phyloP scores from a whole-genome alignment of 2,329 filamentous ascomycete genomes.

The Neonectria magnoliae region DNA sequence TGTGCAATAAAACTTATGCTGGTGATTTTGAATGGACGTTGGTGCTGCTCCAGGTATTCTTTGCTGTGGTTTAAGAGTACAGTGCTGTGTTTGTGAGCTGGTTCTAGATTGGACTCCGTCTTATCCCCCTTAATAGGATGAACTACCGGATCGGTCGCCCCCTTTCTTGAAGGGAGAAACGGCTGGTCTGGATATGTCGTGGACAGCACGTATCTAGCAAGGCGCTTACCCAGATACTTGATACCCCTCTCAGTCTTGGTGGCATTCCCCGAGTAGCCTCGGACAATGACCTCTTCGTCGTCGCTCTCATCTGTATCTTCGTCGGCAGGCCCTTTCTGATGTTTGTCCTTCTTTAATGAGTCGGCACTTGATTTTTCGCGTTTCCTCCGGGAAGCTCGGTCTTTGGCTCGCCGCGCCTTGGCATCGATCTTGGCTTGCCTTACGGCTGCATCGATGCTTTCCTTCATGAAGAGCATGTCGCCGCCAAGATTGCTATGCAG shows the following conservation, averaged over 20 bases:
- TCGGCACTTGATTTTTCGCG: slow-evolving; percentile 14
- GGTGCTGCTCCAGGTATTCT: slow-evolving; percentile 60
- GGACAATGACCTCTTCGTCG: slow-evolving; percentile 86
- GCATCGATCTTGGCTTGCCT: slow-evolving; percentile 78
- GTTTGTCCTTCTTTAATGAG: slow-evolving; percentile 21
- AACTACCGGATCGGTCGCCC: slow-evolving; percentile 55
- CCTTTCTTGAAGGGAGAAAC: slow-evolving; percentile 73
- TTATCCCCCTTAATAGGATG: slow-evolving; percentile 54
- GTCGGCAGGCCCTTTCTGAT: slow-evolving; percentile 26
- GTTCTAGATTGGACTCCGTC: slow-evolving; percentile 56
- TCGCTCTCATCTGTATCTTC: slow-evolving; percentile 53
- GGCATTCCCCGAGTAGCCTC: slow-evolving; percentile 90
- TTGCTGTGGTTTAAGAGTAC: slow-evolving; percentile 62
- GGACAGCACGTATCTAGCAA: slow-evolving; percentile 89
- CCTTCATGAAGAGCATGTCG: slow-evolving; percentile 97
- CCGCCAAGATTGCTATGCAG: slow-evolving; percentile 94
- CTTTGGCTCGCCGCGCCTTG: slow-evolving; percentile 66
- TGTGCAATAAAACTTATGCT: slow-evolving; percentile 96
- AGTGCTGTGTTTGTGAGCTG: slow-evolving; percentile 70
- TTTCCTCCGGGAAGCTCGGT: slow-evolving; percentile 50
- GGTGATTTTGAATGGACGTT: slow-evolving; percentile 81
- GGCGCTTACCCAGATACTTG: slow-evolving; percentile 93
- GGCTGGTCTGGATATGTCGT: slow-evolving; percentile 96
- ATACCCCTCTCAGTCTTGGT: slow-evolving; percentile 94
- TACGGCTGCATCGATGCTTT: slow-evolving; percentile 90